Percentiles rank a stretch among this genome's conserved stretches.
phyloP scores from a whole-genome alignment of 805 yeast genomes.

The Candida boleticola region DNA sequence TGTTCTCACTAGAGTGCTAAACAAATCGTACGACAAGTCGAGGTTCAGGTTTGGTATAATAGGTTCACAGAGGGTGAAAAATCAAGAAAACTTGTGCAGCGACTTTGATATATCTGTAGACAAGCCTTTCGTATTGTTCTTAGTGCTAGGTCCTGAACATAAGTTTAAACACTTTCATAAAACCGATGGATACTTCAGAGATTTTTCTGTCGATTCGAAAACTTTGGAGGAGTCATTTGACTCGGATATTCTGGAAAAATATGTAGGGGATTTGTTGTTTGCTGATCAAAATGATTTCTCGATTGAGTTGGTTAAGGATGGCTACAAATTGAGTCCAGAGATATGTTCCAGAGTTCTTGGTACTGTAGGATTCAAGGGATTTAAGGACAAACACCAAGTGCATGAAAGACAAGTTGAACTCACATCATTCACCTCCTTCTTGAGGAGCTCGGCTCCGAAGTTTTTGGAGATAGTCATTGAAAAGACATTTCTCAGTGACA shows the following conservation, averaged over 20 bases:
- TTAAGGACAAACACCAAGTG: no score
- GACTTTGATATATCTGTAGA: constrained; percentile 24
- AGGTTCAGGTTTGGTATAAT: constrained; percentile 43
- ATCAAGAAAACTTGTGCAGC: constrained; percentile 13
- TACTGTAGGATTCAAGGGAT: constrained; percentile 21
- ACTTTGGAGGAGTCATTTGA: constrained; percentile 18
- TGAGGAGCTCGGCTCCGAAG: constrained; percentile 35
- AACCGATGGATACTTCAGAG: constrained; percentile 20
- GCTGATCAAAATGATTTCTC: constrained; percentile 16
- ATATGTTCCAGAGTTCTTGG: constrained; percentile 23
- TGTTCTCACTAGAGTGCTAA: constrained; percentile 33
- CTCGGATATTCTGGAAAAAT: constrained; percentile 26
- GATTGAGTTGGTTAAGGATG: constrained; percentile 16
- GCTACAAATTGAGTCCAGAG: constrained; percentile 15
- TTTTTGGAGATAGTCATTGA: constrained; percentile 23
- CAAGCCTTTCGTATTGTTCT: constrained; percentile 16
- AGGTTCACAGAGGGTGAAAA: constrained; percentile 39
- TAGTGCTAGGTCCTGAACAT: constrained; percentile 26
- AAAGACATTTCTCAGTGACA: constrained; percentile 11
- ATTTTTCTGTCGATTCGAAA: constrained; percentile 15
- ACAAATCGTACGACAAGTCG: constrained; percentile 51
- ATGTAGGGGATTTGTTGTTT: constrained; percentile 14
- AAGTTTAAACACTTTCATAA: constrained; percentile 21
- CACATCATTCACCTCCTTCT: constrained; percentile 53
- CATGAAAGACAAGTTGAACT: constrained; percentile 32